Evolutionary conservation across 2,329 filamentous ascomycete genomes (phyloP).

Genomic region (Hypoxylon sp.): DNA sequence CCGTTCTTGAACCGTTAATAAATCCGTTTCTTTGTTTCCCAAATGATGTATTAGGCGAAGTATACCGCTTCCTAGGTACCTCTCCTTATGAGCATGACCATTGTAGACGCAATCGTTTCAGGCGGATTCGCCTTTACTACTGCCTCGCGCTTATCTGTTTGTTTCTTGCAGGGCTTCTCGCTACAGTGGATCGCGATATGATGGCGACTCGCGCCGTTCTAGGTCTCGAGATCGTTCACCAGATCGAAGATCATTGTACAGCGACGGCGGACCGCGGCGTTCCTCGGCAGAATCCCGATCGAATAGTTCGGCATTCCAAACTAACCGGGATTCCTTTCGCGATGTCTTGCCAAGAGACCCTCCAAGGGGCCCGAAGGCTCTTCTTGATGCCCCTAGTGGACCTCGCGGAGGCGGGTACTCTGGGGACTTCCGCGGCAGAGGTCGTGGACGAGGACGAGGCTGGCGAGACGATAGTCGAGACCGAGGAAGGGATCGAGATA

Average conservation of each 20-base stretch:
- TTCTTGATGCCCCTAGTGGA: conserved; percentile 78
- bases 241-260: conserved; percentile 69
- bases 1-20: background rate
- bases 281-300: conserved; percentile 72
- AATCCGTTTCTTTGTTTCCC: background rate
- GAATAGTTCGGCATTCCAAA: conserved; percentile 72
- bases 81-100: background rate
- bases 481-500: conserved; percentile 71
- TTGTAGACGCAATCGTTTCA: background rate
- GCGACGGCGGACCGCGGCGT: conserved; percentile 78
- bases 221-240: conserved; percentile 80
- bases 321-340: conserved; percentile 71
- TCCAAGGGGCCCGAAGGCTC: conserved; percentile 84
- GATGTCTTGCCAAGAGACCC: conserved; percentile 76
- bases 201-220: conserved; percentile 73
- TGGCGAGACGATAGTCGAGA: conserved; percentile 76
- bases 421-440: conserved; percentile 75
- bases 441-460: conserved; percentile 67
- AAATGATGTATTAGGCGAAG: background rate
- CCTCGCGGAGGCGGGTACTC: conserved; percentile 77
- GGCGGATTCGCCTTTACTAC: background rate
- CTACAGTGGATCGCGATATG: conserved; percentile 73
- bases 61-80: background rate
- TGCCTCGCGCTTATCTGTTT: conserved; percentile 48
- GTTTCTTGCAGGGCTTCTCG: conserved; percentile 64